Evolutionary conservation across 129 eudicot species (phyloP).

Genomic region (Flaveria robusta): DNA sequence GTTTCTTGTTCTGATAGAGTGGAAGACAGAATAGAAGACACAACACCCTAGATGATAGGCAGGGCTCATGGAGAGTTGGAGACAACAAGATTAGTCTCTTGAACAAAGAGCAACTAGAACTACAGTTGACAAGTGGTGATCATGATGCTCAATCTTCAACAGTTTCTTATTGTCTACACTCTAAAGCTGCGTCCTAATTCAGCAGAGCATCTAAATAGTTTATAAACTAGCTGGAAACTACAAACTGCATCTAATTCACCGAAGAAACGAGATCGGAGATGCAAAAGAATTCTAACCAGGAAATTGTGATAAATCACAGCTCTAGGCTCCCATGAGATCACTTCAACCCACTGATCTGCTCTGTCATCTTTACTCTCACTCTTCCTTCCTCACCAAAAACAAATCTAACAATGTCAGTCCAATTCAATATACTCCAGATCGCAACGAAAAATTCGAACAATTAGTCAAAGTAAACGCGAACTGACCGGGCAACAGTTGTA

Average conservation of each 20-base stretch:
- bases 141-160: conserved; percentile 7
- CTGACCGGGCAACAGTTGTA: conserved; percentile 46
- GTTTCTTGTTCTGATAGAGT: too few relatives aligned
- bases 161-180: not conserved
- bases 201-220: not conserved
- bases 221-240: not conserved
- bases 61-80: not conserved
- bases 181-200: not conserved
- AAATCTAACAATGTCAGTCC: conserved; percentile 21
- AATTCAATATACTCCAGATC: conserved; percentile 24
- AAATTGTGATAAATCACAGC: conserved; percentile 78
- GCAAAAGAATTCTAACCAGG: conserved; percentile 46
- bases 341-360: conserved; percentile 86
- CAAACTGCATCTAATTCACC: not conserved
- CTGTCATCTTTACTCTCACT: conserved; percentile 54
- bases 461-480: not conserved
- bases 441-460: conserved; percentile 2
- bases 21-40: not conserved
- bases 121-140: not conserved
- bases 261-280: not conserved
- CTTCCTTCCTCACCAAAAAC: conserved; percentile 10
- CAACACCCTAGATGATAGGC: not conserved
- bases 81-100: not conserved
- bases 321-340: conserved; percentile 94
- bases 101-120: not conserved